Evolutionary conservation across 164 flowering plant genomes (phyloP).

Genomic region (Dillenia suffruticosa): DNA sequence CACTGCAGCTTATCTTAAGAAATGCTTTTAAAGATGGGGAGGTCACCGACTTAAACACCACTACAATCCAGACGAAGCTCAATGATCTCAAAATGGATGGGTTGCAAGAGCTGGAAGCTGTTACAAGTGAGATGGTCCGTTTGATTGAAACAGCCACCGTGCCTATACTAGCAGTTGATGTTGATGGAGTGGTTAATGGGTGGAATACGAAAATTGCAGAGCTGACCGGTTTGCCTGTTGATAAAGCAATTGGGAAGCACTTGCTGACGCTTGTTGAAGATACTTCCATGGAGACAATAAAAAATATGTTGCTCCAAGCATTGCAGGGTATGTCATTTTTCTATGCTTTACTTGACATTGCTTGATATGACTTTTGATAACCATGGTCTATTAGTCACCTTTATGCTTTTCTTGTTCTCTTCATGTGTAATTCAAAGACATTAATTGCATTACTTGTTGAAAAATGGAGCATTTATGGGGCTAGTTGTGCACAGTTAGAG

Average conservation of each 20-base stretch:
- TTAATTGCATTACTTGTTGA: too few relatives aligned
- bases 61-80: conserved; percentile 47
- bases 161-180: conserved; percentile 86
- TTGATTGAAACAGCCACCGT: conserved; percentile 92
- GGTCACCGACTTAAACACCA: conserved; percentile 27
- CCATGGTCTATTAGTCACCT: too few relatives aligned
- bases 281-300: conserved; percentile 54
- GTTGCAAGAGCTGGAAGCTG: conserved; percentile 82
- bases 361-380: background rate
- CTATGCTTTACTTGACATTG: background rate
- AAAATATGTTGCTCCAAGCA: conserved; percentile 67
- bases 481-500: too few relatives aligned
- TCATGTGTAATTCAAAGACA: too few relatives aligned
- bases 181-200: conserved; percentile 77
- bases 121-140: conserved; percentile 92
- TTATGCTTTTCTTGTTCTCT: too few relatives aligned
- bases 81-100: conserved; percentile 75
- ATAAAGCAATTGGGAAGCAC: conserved; percentile 77
- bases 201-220: conserved; percentile 93
- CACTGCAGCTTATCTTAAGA: conserved; percentile 88
- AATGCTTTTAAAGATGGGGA: conserved; percentile 60
- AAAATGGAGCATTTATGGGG: too few relatives aligned
- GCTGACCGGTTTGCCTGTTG: conserved; percentile 74
- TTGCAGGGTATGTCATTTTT: conserved; percentile 54
- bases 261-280: conserved; percentile 83